Evolutionary conservation across 108 stramenopile species (phyloP), one percentile per base, ranked within the genome.

Genomic region (Nitzschia sp.): DNA sequence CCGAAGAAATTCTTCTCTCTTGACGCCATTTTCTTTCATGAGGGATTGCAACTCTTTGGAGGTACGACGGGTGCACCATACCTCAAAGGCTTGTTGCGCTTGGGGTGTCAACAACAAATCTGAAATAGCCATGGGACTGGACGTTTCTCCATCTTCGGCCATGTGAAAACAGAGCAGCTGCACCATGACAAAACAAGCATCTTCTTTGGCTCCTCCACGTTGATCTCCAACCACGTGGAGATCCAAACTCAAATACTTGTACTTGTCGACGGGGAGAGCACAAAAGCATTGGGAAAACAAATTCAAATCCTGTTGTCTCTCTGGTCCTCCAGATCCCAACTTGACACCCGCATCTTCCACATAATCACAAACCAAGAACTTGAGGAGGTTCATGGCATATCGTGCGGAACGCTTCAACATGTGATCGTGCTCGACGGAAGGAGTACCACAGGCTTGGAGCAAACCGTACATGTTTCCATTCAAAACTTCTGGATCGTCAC

Each of bases 191-290:
- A 82, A 63, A 77, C 86, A 89, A 6, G 88, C 88, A 64, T 90
- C 89, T 51, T 86, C 85, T 63, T 86, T 85, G 29, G 88, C 84
- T 39, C 89, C 89, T 7, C 87, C 87, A 14, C 89, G 80, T 38
- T 74, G 70, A 74, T 75, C 76, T 15, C 68, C 80, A 38, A 69
- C 42, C n/a, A 88, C 56, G 61, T 93, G 92, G 41, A 87, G 64
- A 66, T 93, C 87, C n/a, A 90, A 65, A 40, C 67, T 60, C 54
- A 88, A 58, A 51, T 73, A 69, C 15, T 76, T 62, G 53, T 90
- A 82, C 62, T 88, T 83, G 12, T 80, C 78, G 15, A 77, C 53
- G 20, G 79, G 77, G 3, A 86, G 56, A 21, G 72, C 72, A 51
- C 87, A 88, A 42, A 93, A 82, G 41, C 81, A 80, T 41, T 78